Base-by-base conservation (phyloP, 306 rosid genomes). In the Prunus davidiana region DNA sequence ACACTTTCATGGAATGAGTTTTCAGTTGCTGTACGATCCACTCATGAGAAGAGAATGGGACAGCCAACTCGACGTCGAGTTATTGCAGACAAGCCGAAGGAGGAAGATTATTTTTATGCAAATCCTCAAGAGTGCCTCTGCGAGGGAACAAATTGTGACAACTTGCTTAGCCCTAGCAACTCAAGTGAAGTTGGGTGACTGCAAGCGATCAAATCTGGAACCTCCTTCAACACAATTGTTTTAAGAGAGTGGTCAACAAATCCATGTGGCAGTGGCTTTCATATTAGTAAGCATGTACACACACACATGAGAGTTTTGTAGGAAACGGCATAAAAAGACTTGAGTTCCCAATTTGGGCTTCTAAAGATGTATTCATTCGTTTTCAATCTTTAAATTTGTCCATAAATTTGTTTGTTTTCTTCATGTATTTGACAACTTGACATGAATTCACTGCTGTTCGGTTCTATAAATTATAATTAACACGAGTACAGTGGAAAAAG, bases 81-180 rank as follows among this genome's bases (percentile, higher is more conserved):
- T 49, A 80, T 88, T 16, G 62, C 72, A 8, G 97, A 93, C 51
- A 88, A 67, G 78, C 98, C 98, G 4, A 93, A 91, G 86, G 98
- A 93, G 84, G 98, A 93, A 73, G 96, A 93, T 78, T 93, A 93
- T 80, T 93, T 93, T 80, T 93, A 88, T 68, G 93, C 98, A 75
- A 93, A 93, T 82, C 97, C 98, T 69, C 84, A 88, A 0, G 98
- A 93, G 81, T 93, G 98, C 78, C 81, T 93, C 10, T 93, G 96
- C 45, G 90, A 80, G 81, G 91, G 73, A 81, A 76, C 82, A 52
- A 79, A 79, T 54, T 91, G 98, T 67, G 84, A 87, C 63, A 82
- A 78, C 71, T 84, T 81, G 70, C 83, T 79, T 64, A 86, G 75
- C 76, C 69, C 81, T 50, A 82, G 38, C 25, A 88, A 89, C 83